These are phyloP conservation scores for Aspergillus pseudoviridinutans DNA, from an alignment of 2,329 filamentous ascomycete species.

Conservation along the genomic window DNA sequence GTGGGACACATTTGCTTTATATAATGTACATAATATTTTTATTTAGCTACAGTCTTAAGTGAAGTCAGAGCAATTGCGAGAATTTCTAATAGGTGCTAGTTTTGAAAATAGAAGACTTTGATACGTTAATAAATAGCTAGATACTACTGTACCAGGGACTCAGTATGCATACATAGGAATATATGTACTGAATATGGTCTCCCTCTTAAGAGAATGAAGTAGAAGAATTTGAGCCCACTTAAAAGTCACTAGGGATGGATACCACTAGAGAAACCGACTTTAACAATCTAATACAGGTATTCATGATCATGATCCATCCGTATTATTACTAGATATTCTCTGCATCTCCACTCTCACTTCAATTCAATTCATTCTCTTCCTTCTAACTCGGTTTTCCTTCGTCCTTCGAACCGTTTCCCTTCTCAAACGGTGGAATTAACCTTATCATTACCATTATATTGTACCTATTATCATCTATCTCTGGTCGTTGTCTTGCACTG, in stretches of 20 bases:
- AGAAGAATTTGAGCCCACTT: not conserved
- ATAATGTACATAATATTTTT: not conserved
- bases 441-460: not conserved
- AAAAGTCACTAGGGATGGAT: not conserved
- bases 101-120: not conserved
- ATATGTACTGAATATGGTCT: not conserved
- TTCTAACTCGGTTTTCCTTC: slow-evolving; percentile 6
- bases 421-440: not conserved
- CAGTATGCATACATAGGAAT: not conserved
- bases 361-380: slow-evolving; percentile 17
- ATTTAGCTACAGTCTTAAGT: too few species aligned
- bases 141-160: not conserved
- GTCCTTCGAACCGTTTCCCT: slow-evolving; percentile 4
- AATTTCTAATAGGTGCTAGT: not conserved
- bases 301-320: not conserved
- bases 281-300: not conserved
- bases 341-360: slow-evolving; percentile 16
- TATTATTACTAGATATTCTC: slow-evolving; percentile 8
- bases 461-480: slow-evolving; percentile 4
- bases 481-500: slow-evolving; percentile 1
- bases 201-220: too few species aligned
- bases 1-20: not conserved
- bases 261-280: not conserved
- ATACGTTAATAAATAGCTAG: not conserved
- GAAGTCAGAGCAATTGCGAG: not conserved